phyloP scores from a whole-genome alignment of 257 asterid species.

The Solanum virginianum region DNA sequence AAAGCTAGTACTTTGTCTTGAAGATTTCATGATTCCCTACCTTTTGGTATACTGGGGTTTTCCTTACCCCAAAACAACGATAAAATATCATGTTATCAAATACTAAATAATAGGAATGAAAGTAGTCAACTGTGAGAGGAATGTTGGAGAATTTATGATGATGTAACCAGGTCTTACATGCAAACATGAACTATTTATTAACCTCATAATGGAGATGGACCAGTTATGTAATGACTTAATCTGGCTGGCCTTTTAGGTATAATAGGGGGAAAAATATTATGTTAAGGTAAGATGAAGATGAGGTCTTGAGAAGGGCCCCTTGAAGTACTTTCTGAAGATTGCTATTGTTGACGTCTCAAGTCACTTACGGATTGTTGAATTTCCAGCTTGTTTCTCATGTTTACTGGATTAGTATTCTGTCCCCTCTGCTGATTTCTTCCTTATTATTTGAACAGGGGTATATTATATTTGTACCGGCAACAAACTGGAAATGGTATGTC shows the following conservation, averaged over 20 bases:
- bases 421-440: conserved; percentile 8
- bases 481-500: conserved; percentile 74
- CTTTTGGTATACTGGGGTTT: neutral
- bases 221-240: neutral
- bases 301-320: neutral
- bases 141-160: neutral
- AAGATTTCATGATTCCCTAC: neutral
- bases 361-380: neutral
- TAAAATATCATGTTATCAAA: neutral
- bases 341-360: conserved; percentile 2
- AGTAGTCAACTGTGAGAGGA: neutral
- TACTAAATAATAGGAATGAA: neutral
- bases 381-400: neutral
- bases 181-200: neutral
- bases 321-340: neutral
- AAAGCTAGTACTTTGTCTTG: neutral
- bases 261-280: neutral
- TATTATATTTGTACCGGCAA: conserved; percentile 51
- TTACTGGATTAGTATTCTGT: neutral
- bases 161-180: neutral
- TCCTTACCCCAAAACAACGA: neutral
- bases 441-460: conserved; percentile 50
- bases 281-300: neutral
- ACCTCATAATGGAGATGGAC: neutral
- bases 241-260: neutral